Conservation (phyloP, 1,284 basidiomycete species). For the Rhodotorula sp. region DNA sequence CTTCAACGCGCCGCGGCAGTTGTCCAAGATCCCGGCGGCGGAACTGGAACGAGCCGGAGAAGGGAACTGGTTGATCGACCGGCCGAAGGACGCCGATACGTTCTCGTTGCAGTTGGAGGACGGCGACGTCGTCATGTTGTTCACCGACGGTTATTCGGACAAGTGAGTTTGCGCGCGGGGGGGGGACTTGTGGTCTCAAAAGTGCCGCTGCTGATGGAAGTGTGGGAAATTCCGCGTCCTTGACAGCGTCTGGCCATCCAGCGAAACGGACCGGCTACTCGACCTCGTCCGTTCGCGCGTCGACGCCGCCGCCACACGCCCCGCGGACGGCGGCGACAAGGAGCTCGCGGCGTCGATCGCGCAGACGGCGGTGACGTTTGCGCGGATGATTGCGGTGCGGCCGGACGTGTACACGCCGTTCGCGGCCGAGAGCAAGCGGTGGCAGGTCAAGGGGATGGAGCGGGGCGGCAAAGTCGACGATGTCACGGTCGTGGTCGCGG, state of each 20-base stretch:
- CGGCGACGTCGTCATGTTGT: conserved; percentile 47
- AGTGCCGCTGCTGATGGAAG: not conserved
- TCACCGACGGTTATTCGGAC: conserved; percentile 84
- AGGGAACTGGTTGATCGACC: conserved; percentile 60
- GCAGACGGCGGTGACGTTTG: conserved; percentile 67
- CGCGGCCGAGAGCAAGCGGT: conserved; percentile 46
- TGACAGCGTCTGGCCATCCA: conserved; percentile 14
- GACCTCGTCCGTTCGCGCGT: conserved; percentile 60
- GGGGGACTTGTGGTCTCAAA: conserved; percentile 53
- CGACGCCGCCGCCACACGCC: conserved; percentile 11
- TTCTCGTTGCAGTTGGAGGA: conserved; percentile 46
- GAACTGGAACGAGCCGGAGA: conserved; percentile 44
- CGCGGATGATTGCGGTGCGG: conserved; percentile 66
- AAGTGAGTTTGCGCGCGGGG: conserved; percentile 58
- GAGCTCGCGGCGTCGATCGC: conserved; percentile 67
- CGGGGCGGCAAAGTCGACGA: conserved; percentile 53
- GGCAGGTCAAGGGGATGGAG: conserved; percentile 42
- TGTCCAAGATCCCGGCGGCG: conserved; percentile 32
- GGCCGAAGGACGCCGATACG: conserved; percentile 63
- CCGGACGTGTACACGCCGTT: conserved; percentile 63
- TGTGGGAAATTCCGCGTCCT: not conserved
- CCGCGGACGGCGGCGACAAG: conserved; percentile 24
- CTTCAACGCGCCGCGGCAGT: conserved; percentile 61
- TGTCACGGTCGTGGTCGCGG: conserved; percentile 44
- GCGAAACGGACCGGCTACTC: conserved; percentile 68